phyloP scores from a whole-genome alignment of 1,139 yeast species.

The Suhomyces ambrosiae region DNA sequence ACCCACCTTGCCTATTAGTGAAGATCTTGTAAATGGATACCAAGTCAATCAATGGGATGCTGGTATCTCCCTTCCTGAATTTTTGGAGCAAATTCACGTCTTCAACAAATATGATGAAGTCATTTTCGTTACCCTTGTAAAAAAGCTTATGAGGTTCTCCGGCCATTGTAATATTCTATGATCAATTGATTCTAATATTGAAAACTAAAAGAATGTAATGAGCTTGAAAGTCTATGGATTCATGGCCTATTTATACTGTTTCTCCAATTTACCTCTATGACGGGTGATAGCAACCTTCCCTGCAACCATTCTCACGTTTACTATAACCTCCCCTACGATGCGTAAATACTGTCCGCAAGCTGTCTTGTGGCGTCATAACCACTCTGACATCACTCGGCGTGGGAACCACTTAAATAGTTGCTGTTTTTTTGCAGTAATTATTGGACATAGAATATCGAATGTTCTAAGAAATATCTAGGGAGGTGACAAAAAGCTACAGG shows the following conservation, averaged over 20 bases:
- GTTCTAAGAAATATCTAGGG: too few relatives aligned
- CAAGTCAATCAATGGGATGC: slow-evolving; percentile 63
- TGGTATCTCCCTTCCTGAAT: slow-evolving; percentile 52
- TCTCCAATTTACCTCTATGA: neutral
- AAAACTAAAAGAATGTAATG: too few relatives aligned
- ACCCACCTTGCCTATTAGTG: slow-evolving; percentile 63
- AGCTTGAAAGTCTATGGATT: too few relatives aligned
- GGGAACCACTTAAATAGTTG: neutral
- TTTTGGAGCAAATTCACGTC: slow-evolving; percentile 50
- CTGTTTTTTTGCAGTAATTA: neutral
- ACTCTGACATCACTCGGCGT: neutral
- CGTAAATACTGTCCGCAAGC: slow-evolving; percentile 1
- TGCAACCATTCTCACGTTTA: slow-evolving; percentile 8
- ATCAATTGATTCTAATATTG: too few relatives aligned
- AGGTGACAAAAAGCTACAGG: too few relatives aligned
- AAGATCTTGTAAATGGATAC: slow-evolving; percentile 68
- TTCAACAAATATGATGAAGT: slow-evolving; percentile 67
- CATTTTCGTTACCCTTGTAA: slow-evolving; percentile 64
- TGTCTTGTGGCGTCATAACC: slow-evolving; percentile 14
- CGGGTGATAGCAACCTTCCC: slow-evolving; percentile 11
- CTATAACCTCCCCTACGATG: neutral
- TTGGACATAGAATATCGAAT: too few relatives aligned
- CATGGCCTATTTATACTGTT: slow-evolving; percentile 6
- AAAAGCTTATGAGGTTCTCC: slow-evolving; percentile 45
- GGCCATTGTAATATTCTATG: slow-evolving; percentile 11